A percentile compares a stretch with the other conserved stretches of the same genome.
phyloP scores from a whole-genome alignment of 2,329 filamentous ascomycete genomes.

The Fusarium sp. region DNA sequence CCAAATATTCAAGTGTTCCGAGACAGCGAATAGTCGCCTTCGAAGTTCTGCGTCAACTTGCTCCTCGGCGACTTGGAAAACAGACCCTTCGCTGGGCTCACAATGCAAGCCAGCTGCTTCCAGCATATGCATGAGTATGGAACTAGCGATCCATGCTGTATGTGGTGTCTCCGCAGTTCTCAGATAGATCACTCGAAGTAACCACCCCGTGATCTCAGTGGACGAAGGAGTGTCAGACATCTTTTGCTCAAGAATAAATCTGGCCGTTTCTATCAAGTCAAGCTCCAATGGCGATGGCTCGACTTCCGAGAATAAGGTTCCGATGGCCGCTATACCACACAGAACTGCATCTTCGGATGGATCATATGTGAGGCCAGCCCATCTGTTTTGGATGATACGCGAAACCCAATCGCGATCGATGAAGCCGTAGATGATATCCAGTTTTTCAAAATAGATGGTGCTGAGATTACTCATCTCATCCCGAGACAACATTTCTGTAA shows the following conservation, averaged over 20 bases:
- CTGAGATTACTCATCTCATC: constrained; percentile 61
- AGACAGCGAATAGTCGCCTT: constrained; percentile 61
- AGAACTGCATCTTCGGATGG: constrained; percentile 54
- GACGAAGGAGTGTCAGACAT: constrained; percentile 51
- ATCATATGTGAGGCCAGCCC: constrained; percentile 45
- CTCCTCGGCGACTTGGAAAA: constrained; percentile 43
- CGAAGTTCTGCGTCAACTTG: constrained; percentile 54
- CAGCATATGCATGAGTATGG: constrained; percentile 67
- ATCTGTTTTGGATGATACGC: constrained; percentile 48
- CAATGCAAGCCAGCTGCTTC: constrained; percentile 64
- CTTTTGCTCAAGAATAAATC: constrained; percentile 58
- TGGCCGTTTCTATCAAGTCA: constrained; percentile 60
- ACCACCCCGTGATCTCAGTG: constrained; percentile 61
- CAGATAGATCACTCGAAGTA: constrained; percentile 65
- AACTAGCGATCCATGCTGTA: constrained; percentile 68
- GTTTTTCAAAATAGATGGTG: constrained; percentile 63
- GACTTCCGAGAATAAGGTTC: constrained; percentile 61
- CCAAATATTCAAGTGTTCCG: constrained; percentile 70
- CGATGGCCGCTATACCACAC: constrained; percentile 67
- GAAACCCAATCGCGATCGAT: constrained; percentile 51
- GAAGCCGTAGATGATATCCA: constrained; percentile 66
- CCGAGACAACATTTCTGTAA: constrained; percentile 61
- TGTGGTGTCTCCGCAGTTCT: constrained; percentile 66
- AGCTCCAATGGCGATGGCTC: constrained; percentile 57
- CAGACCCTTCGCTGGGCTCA: constrained; percentile 50